phyloP scores from a whole-genome alignment of 805 yeast species.

The Teunomyces panamensis region DNA sequence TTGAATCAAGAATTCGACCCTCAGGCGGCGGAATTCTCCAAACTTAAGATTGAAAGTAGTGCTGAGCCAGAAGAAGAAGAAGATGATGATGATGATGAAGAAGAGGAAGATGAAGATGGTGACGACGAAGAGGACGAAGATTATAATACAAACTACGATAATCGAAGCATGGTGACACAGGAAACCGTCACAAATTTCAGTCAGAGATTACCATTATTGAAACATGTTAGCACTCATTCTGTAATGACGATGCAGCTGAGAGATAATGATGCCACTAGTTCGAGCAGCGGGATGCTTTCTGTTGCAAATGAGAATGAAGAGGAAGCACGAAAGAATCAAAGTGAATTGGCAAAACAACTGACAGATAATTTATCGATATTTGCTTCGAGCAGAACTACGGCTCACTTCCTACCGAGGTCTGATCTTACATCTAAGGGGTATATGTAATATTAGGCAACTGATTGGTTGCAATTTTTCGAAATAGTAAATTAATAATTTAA shows the following conservation, averaged over 20 bases:
- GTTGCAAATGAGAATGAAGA: neutral
- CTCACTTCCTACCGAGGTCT: neutral
- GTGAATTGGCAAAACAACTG: constrained; percentile 13
- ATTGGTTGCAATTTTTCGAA: neutral
- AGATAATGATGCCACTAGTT: neutral
- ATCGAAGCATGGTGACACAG: constrained; percentile 12
- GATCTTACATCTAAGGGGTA: neutral
- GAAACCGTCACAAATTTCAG: constrained; percentile 17
- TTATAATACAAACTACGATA: constrained; percentile 7
- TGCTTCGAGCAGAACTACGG: constrained; percentile 9
- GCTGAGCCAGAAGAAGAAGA: too few relatives aligned
- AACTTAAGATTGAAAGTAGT: too few relatives aligned
- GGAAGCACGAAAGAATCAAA: neutral
- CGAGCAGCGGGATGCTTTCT: neutral
- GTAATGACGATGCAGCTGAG: neutral
- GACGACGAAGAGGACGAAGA: constrained; percentile 1
- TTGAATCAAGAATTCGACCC: neutral
- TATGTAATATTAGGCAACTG: neutral
- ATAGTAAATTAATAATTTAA: neutral
- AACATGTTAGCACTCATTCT: constrained; percentile 18
- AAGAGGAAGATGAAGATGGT: neutral
- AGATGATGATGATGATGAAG: neutral
- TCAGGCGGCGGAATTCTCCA: too few relatives aligned
- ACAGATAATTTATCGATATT: constrained; percentile 24
- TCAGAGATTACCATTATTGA: constrained; percentile 25